Conservation (phyloP, 169 alveolate genomes). For the Eimeria acervulina region DNA sequence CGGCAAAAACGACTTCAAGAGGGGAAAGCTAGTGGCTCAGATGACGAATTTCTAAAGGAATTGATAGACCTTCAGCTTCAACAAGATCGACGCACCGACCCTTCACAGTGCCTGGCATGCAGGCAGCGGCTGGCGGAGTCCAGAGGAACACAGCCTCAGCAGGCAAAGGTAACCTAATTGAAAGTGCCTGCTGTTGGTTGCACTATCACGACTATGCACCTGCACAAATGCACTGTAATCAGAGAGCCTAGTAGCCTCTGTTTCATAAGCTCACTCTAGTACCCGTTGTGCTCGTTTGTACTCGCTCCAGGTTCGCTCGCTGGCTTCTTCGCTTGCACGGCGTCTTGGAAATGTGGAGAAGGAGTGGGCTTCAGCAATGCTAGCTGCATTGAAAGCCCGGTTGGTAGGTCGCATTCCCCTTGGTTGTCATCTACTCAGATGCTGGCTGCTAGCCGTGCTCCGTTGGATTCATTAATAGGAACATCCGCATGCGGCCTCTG, state of each 20-base stretch:
- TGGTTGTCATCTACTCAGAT: background rate
- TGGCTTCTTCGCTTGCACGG: constrained; percentile 76
- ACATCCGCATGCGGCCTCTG: background rate
- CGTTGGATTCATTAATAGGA: background rate
- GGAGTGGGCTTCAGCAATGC: constrained; percentile 71
- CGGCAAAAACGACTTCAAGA: constrained; percentile 55
- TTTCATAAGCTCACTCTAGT: background rate
- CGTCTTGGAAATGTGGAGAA: constrained; percentile 80
- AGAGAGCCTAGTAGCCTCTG: background rate
- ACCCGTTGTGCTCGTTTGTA: background rate
- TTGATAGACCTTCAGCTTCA: constrained; percentile 73
- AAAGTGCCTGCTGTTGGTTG: background rate
- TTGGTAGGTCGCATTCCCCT: constrained; percentile 19
- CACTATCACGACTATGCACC: background rate
- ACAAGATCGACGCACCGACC: constrained; percentile 56
- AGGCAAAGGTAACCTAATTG: constrained; percentile 50
- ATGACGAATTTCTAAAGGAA: constrained; percentile 74
- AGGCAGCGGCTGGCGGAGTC: constrained; percentile 56
- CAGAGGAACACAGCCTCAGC: constrained; percentile 75
- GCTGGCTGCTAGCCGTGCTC: background rate
- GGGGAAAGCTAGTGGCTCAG: constrained; percentile 39
- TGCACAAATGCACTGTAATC: background rate
- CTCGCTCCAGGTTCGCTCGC: constrained; percentile 59
- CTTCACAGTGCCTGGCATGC: constrained; percentile 62
- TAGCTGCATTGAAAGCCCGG: constrained; percentile 76